These are phyloP conservation scores for Yueomyces sp. DNA, from an alignment of 805 yeast genomes.

Conservation along the genomic window DNA sequence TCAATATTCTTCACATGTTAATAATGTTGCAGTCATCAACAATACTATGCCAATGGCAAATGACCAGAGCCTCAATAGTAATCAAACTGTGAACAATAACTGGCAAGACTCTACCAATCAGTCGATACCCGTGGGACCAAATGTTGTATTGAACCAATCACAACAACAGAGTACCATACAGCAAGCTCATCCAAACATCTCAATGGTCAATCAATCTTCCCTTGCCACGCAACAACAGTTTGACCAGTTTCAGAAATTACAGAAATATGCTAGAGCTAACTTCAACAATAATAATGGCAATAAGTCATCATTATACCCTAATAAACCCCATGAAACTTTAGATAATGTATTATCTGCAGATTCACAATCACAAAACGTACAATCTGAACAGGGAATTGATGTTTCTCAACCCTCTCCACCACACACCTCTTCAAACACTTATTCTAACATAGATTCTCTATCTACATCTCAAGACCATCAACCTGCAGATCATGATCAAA, in stretches of 20 bases:
- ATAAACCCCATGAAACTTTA: background rate
- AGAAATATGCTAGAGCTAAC: background rate
- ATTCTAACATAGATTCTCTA: too few relatives aligned
- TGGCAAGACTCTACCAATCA: background rate
- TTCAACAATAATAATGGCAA: too few relatives aligned
- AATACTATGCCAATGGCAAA: slow-evolving; percentile 1
- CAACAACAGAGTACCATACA: background rate
- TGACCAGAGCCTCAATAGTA: background rate
- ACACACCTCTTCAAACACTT: background rate
- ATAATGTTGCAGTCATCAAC: slow-evolving; percentile 8
- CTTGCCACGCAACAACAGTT: background rate
- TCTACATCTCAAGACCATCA: too few relatives aligned
- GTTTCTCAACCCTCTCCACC: too few relatives aligned
- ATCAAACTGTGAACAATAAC: too few relatives aligned
- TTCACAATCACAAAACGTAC: background rate
- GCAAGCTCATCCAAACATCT: background rate
- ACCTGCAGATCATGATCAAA: too few relatives aligned
- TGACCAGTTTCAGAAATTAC: too few relatives aligned
- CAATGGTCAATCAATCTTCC: too few relatives aligned
- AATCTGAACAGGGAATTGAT: too few relatives aligned
- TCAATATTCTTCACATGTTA: background rate
- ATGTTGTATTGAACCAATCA: background rate
- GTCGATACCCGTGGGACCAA: background rate
- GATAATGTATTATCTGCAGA: background rate
- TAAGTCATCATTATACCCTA: background rate